These are phyloP conservation scores for Pisolithus marmoratus DNA, from an alignment of 768 basidiomycete genomes.

Conservation along the genomic window DNA sequence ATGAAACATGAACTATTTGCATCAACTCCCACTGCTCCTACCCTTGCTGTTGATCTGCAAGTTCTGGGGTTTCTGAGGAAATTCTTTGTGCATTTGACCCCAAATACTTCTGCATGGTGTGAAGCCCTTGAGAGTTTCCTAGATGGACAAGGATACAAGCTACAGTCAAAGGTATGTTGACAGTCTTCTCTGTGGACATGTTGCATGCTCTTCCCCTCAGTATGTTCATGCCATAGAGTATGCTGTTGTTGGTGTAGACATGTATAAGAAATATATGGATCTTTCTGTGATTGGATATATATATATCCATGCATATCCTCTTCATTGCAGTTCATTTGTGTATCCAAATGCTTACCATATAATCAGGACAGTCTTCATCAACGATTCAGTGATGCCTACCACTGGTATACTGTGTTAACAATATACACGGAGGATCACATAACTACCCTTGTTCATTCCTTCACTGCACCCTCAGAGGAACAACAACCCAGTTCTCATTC, in stretches of 20 bases:
- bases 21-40: slow-evolving; percentile 22
- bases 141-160: slow-evolving; percentile 5
- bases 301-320: too few species aligned
- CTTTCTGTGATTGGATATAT: too few species aligned
- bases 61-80: slow-evolving; percentile 23
- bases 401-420: too few species aligned
- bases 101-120: slow-evolving; percentile 10
- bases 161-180: slow-evolving; percentile 10
- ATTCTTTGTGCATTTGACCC: slow-evolving; percentile 8
- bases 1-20: slow-evolving; percentile 21
- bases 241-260: too few species aligned
- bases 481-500: neutral
- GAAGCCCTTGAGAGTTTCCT: slow-evolving; percentile 11
- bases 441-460: neutral
- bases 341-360: too few species aligned
- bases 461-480: neutral
- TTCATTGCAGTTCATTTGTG: too few species aligned
- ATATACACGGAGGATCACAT: too few species aligned
- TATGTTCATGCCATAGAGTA: too few species aligned
- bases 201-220: too few species aligned
- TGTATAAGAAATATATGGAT: too few species aligned
- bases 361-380: slow-evolving; percentile 19
- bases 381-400: slow-evolving; percentile 17
- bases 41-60: slow-evolving; percentile 26
- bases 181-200: too few species aligned